These are phyloP conservation scores for Funneliformis mosseae DNA, from an alignment of 192 early-diverging fungal species.

Conservation along the genomic window DNA sequence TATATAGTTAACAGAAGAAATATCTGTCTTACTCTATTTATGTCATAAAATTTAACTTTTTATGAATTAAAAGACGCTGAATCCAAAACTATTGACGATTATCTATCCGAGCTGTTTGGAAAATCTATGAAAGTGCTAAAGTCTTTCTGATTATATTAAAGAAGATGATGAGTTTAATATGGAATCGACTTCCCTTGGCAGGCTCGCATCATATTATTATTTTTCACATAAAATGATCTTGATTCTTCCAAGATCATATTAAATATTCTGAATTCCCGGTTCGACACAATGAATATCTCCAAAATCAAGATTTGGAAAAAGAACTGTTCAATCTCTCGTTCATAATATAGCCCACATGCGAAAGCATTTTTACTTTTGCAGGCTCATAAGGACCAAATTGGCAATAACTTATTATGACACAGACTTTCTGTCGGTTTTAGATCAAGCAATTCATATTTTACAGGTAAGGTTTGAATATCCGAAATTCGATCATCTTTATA, in stretches of 20 bases:
- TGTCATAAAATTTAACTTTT: constrained; percentile 93
- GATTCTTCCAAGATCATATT: constrained; percentile 64
- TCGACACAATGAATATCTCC: constrained; percentile 91
- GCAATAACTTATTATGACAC: constrained; percentile 90
- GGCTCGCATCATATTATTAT: constrained; percentile 92
- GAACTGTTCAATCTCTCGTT: constrained; percentile 55
- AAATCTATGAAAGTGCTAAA: constrained; percentile 69
- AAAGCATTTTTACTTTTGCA: constrained; percentile 92
- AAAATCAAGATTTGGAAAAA: constrained; percentile 82
- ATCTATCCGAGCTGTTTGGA: constrained; percentile 82
- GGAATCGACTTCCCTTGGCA: constrained; percentile 72
- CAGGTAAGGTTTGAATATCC: constrained; percentile 45
- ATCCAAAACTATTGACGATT: constrained; percentile 65
- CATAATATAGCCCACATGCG: constrained; percentile 85
- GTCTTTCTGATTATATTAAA: constrained; percentile 71
- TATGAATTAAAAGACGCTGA: constrained; percentile 85
- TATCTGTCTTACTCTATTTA: constrained; percentile 98
- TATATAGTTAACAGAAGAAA: constrained; percentile 86
- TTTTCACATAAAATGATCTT: constrained; percentile 81
- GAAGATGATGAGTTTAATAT: constrained; percentile 69
- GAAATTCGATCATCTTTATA: too few relatives aligned
- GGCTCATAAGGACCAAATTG: constrained; percentile 78
- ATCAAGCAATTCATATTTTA: constrained; percentile 87
- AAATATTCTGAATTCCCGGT: constrained; percentile 89
- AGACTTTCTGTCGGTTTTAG: constrained; percentile 88